phyloP scores from a whole-genome alignment of 768 basidiomycete species.

The Chalciporus chontae region DNA sequence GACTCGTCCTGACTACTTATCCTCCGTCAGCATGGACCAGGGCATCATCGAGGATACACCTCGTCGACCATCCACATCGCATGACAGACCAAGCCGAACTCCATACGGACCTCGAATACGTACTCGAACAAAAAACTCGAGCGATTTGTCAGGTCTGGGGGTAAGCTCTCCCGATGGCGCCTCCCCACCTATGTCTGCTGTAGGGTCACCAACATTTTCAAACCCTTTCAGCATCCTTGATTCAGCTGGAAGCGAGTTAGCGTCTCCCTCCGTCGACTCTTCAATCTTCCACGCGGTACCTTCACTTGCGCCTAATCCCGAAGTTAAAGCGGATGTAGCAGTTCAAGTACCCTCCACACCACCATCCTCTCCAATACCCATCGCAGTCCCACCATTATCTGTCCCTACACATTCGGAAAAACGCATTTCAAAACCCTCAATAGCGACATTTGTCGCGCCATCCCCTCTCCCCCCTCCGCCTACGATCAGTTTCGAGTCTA shows the following conservation, averaged over 20 bases:
- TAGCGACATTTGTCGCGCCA: slow-evolving; percentile 25
- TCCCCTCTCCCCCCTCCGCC: slow-evolving; percentile 45
- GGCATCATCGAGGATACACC: slow-evolving; percentile 12
- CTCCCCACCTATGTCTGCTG: slow-evolving; percentile 2
- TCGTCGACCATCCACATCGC: slow-evolving; percentile 10
- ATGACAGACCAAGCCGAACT: slow-evolving; percentile 22
- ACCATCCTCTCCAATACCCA: not conserved
- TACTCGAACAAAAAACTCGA: slow-evolving; percentile 10
- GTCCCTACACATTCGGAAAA: slow-evolving; percentile 5
- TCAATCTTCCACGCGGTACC: slow-evolving; percentile 1
- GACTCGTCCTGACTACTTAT: not conserved
- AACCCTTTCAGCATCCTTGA: not conserved
- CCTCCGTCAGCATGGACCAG: slow-evolving; percentile 14
- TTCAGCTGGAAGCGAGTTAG: slow-evolving; percentile 1
- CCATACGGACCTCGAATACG: slow-evolving; percentile 24
- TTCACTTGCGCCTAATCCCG: not conserved
- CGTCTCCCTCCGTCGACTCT: not conserved
- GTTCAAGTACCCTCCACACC: slow-evolving; percentile 9
- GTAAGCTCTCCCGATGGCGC: slow-evolving; percentile 3
- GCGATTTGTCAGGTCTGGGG: slow-evolving; percentile 10
- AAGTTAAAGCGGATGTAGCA: slow-evolving; percentile 7
- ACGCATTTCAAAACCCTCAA: slow-evolving; percentile 1
- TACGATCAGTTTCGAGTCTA: slow-evolving; percentile 52
- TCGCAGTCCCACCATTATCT: slow-evolving; percentile 2
- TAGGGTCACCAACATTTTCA: slow-evolving; percentile 2